phyloP scores from a whole-genome alignment of 768 basidiomycete genomes.

The Tubosaeta brunneosetosa region DNA sequence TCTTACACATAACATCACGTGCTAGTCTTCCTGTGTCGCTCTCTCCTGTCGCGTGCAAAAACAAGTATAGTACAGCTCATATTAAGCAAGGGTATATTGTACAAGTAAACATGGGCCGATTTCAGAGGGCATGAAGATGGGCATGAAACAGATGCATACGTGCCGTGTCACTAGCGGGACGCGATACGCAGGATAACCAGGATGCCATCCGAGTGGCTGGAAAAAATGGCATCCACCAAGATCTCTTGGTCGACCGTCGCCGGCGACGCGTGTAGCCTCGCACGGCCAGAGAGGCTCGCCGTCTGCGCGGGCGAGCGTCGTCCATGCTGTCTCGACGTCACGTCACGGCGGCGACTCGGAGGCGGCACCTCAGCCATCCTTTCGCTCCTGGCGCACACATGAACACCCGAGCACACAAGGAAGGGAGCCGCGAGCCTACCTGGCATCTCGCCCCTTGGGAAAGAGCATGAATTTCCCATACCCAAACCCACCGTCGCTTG shows the following conservation, averaged over 20 bases:
- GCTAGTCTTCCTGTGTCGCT: no score
- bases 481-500: constrained; percentile 80
- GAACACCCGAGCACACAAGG: background rate
- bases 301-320: constrained; percentile 4
- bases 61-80: no score
- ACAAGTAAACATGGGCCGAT: background rate
- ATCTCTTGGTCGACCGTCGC: constrained; percentile 33
- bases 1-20: no score
- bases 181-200: constrained; percentile 70
- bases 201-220: constrained; percentile 80
- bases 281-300: background rate
- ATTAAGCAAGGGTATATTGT: background rate
- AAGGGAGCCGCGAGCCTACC: constrained; percentile 24
- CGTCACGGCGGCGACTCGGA: constrained; percentile 29
- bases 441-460: constrained; percentile 57
- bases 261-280: constrained; percentile 9
- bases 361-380: constrained; percentile 23
- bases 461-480: constrained; percentile 66
- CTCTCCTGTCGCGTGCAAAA: no score
- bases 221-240: constrained; percentile 76
- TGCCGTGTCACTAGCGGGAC: background rate
- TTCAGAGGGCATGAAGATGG: background rate
- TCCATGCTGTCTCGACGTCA: constrained; percentile 14
- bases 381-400: constrained; percentile 17
- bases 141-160: background rate